Evolutionary conservation across 2,329 filamentous ascomycete genomes (phyloP).

Genomic region (Amphichorda felina): DNA sequence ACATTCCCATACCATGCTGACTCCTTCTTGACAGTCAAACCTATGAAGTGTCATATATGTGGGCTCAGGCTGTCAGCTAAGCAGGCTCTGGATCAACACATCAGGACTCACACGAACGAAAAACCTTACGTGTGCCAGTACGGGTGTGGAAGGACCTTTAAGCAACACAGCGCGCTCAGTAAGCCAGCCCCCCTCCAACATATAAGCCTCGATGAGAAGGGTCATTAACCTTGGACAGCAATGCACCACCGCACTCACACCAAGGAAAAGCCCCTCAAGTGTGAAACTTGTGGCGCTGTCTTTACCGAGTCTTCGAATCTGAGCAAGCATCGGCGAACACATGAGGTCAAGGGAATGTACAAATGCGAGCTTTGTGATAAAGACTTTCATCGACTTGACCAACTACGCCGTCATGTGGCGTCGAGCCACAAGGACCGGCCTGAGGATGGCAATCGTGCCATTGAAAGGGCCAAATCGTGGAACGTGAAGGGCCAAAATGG

Average conservation of each 20-base stretch:
- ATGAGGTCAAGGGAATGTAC: slow-evolving; percentile 39
- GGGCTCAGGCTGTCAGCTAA: slow-evolving; percentile 49
- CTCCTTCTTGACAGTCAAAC: slow-evolving; percentile 34
- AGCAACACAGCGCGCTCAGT: slow-evolving; percentile 57
- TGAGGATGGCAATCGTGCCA: slow-evolving; percentile 7
- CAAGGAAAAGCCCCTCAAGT: slow-evolving; percentile 49
- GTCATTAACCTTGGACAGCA: slow-evolving; percentile 23
- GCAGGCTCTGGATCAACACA: slow-evolving; percentile 56
- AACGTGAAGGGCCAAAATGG: not conserved
- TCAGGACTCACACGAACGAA: slow-evolving; percentile 53
- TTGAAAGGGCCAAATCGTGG: not conserved
- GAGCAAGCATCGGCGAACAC: slow-evolving; percentile 53
- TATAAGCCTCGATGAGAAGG: not conserved
- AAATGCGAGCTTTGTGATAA: slow-evolving; percentile 41
- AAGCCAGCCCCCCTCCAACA: slow-evolving; percentile 18
- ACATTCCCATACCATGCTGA: not conserved
- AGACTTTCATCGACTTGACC: slow-evolving; percentile 47
- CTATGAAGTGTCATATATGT: slow-evolving; percentile 44
- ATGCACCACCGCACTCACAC: slow-evolving; percentile 58
- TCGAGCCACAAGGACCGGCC: slow-evolving; percentile 19
- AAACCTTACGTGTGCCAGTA: slow-evolving; percentile 47
- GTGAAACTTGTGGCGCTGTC: slow-evolving; percentile 43
- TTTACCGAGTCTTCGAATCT: slow-evolving; percentile 57
- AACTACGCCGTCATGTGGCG: slow-evolving; percentile 41
- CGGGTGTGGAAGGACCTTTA: slow-evolving; percentile 44